Evolutionary conservation across 306 rosid species (phyloP).

Genomic region (Ammopiptanthus mongolicus): DNA sequence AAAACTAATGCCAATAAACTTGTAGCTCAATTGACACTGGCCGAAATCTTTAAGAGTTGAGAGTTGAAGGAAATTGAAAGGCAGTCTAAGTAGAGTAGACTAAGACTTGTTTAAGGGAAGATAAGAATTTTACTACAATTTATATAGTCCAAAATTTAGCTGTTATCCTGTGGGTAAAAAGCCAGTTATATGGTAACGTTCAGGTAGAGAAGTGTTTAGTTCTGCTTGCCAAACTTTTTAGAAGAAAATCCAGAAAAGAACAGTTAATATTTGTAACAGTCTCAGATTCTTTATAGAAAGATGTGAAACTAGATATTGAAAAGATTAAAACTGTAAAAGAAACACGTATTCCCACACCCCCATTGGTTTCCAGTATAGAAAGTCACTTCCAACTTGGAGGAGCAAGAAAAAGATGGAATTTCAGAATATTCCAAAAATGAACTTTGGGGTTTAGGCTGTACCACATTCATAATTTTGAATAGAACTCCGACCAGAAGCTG

Average conservation of each 20-base stretch:
- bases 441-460: conserved; percentile 30
- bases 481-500: conserved; percentile 91
- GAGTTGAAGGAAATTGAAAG: not conserved
- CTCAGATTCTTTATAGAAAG: not conserved
- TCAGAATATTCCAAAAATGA: conserved; percentile 2
- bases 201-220: not conserved
- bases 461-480: conserved; percentile 93
- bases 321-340: not conserved
- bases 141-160: not conserved
- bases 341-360: not conserved
- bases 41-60: not conserved
- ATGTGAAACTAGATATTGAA: not conserved
- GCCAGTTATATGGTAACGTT: not conserved
- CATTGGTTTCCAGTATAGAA: not conserved
- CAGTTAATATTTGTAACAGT: not conserved
- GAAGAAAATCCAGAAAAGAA: not conserved
- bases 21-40: not conserved
- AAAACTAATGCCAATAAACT: not conserved
- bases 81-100: not conserved
- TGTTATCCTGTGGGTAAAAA: not conserved
- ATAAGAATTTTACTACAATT: not conserved
- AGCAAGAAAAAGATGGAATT: not conserved
- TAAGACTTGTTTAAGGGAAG: not conserved
- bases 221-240: not conserved
- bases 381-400: not conserved